These are phyloP conservation scores for Salix exigua DNA, from an alignment of 345 rosid genomes.

Conservation along the genomic window DNA sequence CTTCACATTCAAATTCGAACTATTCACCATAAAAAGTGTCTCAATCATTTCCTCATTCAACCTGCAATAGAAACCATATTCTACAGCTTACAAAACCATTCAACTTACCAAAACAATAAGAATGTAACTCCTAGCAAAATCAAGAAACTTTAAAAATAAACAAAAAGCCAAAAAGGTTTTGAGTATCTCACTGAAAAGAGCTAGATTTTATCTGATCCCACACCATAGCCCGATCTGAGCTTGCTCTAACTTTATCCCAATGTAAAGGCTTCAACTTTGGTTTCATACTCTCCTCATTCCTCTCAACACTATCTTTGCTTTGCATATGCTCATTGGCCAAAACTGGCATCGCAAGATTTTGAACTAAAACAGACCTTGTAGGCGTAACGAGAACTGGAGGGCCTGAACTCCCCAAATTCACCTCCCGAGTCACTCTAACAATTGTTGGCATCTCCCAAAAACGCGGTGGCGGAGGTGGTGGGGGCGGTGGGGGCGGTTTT, in stretches of 20 bases:
- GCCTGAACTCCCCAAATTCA: conserved; percentile 19
- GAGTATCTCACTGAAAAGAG: conserved; percentile 78
- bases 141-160: neutral
- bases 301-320: conserved; percentile 29
- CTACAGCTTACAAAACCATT: conserved; percentile 3
- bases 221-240: conserved; percentile 85
- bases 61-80: conserved; percentile 40
- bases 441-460: too few species aligned
- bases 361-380: conserved; percentile 31
- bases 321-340: conserved; percentile 18
- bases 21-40: conserved; percentile 67
- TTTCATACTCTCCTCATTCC: conserved; percentile 45
- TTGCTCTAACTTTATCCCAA: conserved; percentile 97
- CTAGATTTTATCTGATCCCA: conserved; percentile 93
- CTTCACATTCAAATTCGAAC: conserved; percentile 41
- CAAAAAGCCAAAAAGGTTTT: neutral
- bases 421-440: neutral
- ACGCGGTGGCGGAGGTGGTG: too few species aligned
- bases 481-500: too few species aligned
- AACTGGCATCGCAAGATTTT: conserved; percentile 9
- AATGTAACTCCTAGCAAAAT: neutral
- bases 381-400: conserved; percentile 42
- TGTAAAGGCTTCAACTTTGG: conserved; percentile 90
- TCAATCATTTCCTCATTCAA: conserved; percentile 98
- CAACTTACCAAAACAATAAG: neutral